Base-by-base conservation (phyloP, 192 early-diverging fungal species). In the Backusella tarrabulga region DNA sequence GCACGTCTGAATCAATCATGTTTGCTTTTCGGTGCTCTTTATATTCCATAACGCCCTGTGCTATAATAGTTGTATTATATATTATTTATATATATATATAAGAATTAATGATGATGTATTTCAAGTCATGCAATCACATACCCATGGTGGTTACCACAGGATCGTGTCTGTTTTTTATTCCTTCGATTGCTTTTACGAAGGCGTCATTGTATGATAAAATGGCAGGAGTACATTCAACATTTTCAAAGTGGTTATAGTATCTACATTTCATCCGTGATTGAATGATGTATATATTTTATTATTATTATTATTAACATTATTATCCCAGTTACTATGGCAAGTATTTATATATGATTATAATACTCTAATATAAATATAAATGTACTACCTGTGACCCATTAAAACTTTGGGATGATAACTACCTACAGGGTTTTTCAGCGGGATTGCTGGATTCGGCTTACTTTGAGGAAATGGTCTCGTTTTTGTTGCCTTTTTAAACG, bases 41-140 rank as follows among this genome's bases (percentile, higher is more conserved):
- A 80, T 95, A 93, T 83, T 98, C 95, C 29, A 94, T 86, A 34
- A 98, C 93, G 66, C 97, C 97, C 85, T 97, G 92, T 19, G 97
- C 97, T 50, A 97, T 60, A 60, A 56, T 6, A 19, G n/a, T n/a
- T 3, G 19, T 60, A 60, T 60, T 60, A 12, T 60, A 60, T 23
- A 26, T 79, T 69, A 72, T 35, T 63, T 63, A 63, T 32, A 32
- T 63, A 63, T 63, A 60, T 6, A 11, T 14, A 3, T 26, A 8
- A n/a, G 19, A n/a, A 68, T 26, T 34, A 26, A 36, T 63, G 34
- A 32, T 34, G n/a, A 3, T 35, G 46, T 50, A n/a, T 19, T 19
- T 35, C 41, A 73, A 34, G 42, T 17, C 5, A 23, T 32, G n/a
- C 11, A 35, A 44, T 76, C 75, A 68, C 83, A 69, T 87, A 92